These are phyloP conservation scores for Amylostereum areolatum DNA, from an alignment of 1,284 basidiomycete species.

Conservation along the genomic window DNA sequence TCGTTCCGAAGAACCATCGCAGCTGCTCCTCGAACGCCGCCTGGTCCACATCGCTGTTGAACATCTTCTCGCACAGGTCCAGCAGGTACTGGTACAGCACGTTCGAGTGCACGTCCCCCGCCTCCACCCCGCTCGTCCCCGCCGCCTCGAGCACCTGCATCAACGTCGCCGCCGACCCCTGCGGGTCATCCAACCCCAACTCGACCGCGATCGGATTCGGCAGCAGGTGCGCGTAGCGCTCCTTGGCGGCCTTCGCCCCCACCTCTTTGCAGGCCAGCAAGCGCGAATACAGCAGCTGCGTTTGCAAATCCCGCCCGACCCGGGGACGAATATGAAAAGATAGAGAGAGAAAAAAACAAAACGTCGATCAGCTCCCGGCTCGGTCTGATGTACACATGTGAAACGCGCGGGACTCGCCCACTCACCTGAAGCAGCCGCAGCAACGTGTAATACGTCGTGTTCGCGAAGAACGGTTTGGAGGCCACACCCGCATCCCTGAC, in stretches of 20 bases:
- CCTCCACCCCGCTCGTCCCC: constrained; percentile 31
- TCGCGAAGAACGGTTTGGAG: constrained; percentile 76
- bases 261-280: constrained; percentile 82
- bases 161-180: constrained; percentile 64
- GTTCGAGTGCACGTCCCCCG: constrained; percentile 37
- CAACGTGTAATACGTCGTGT: constrained; percentile 90
- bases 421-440: constrained; percentile 83
- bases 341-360: constrained; percentile 16
- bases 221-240: constrained; percentile 53
- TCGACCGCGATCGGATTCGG: constrained; percentile 70
- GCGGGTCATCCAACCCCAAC: constrained; percentile 69
- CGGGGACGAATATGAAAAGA: constrained; percentile 20
- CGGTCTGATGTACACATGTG: constrained; percentile 4
- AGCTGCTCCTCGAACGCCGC: constrained; percentile 91
- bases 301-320: constrained; percentile 1
- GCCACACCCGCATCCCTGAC: constrained; percentile 24
- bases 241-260: constrained; percentile 55
- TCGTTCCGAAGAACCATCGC: constrained; percentile 94
- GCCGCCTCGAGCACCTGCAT: constrained; percentile 56
- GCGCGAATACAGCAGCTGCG: constrained; percentile 85
- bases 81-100: constrained; percentile 86
- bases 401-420: constrained; percentile 15
- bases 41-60: constrained; percentile 90
- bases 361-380: constrained; percentile 8
- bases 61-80: constrained; percentile 90